phyloP scores from a whole-genome alignment of 805 yeast species.

The Sugiyamaella chiloensis region DNA sequence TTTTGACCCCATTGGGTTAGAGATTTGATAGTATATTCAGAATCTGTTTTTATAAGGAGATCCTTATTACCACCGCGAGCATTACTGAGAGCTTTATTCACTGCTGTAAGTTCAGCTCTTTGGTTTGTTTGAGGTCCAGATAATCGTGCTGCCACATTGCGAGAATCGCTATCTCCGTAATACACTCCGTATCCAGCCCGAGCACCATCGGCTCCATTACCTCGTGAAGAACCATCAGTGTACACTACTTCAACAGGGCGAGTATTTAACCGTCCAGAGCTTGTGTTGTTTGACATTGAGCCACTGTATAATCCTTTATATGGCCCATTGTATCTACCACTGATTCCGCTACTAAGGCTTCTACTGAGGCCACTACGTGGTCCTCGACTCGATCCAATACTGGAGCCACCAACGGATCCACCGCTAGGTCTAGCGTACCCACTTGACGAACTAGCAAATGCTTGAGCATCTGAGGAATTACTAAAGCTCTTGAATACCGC shows the following conservation, averaged over 20 bases:
- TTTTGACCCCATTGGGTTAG: constrained; percentile 53
- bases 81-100: constrained; percentile 53
- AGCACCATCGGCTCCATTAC: constrained; percentile 49
- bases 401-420: not conserved
- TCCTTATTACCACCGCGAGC: constrained; percentile 15
- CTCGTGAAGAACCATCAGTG: constrained; percentile 76
- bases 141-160: constrained; percentile 57
- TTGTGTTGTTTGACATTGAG: not conserved
- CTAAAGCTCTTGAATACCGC: constrained; percentile 58
- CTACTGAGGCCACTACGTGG: not conserved
- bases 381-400: not conserved
- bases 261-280: too few species aligned
- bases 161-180: constrained; percentile 52
- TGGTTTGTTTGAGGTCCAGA: constrained; percentile 64
- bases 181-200: constrained; percentile 74
- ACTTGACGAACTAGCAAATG: constrained; percentile 34
- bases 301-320: not conserved
- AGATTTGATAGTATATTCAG: constrained; percentile 59
- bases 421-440: not conserved
- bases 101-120: constrained; percentile 74
- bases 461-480: constrained; percentile 47
- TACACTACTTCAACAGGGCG: constrained; percentile 32
- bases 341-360: not conserved
- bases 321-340: not conserved
- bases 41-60: constrained; percentile 62